A percentile compares a stretch with the other conserved stretches of the same genome.
Evolutionary conservation across 805 yeast species (phyloP).

Genomic region (Metschnikowia bowlesiae): DNA sequence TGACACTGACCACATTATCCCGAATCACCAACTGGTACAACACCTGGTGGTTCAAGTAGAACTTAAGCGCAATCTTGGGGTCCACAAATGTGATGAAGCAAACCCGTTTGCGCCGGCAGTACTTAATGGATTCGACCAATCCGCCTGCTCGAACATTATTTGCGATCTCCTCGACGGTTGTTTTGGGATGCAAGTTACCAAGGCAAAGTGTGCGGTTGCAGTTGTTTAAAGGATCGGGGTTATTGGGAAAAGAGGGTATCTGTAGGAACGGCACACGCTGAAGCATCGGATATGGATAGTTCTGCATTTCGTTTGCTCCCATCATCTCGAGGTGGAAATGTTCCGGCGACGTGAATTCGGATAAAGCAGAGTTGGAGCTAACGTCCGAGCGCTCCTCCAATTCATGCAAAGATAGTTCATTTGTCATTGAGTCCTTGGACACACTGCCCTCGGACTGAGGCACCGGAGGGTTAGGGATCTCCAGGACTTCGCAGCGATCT

Average conservation of each 20-base stretch:
- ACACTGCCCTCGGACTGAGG: neutral
- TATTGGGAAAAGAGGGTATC: conserved; percentile 10
- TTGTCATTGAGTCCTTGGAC: neutral
- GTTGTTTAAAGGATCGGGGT: conserved; percentile 30
- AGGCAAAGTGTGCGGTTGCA: conserved; percentile 66
- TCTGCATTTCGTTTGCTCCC: neutral
- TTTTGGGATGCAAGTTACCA: conserved; percentile 60
- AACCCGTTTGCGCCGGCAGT: conserved; percentile 47
- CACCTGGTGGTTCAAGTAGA: conserved; percentile 54
- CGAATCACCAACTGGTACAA: conserved; percentile 58
- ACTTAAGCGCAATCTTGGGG: conserved; percentile 60
- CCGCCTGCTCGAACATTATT: conserved; percentile 74
- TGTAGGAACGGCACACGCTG: neutral
- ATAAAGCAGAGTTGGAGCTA: neutral
- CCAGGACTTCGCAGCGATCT: conserved; percentile 35
- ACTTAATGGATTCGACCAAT: conserved; percentile 55
- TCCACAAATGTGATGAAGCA: conserved; percentile 71
- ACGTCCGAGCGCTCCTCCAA: neutral
- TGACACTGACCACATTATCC: conserved; percentile 57
- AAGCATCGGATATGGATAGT: neutral
- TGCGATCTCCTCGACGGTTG: conserved; percentile 69
- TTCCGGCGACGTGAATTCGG: neutral
- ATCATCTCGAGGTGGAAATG: neutral
- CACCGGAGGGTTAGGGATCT: conserved; percentile 8
- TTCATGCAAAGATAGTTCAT: neutral